Evolutionary conservation across 208 protist species (phyloP), one percentile per base, ranked within the genome.

Genomic region (Leptomonas pyrrhocoris): DNA sequence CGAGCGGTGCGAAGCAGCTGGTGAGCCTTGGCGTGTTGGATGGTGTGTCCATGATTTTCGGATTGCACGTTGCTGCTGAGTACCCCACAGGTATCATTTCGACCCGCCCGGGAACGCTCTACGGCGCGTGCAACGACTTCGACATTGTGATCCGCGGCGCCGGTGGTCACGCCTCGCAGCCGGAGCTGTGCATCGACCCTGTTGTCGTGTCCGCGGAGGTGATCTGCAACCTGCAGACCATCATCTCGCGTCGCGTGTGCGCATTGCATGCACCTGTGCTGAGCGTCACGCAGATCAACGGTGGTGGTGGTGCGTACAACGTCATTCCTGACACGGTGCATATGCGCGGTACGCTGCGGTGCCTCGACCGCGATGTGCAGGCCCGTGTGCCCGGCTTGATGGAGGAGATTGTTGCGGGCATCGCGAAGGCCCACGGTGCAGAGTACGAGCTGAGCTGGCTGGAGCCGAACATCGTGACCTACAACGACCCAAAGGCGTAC

Each of bases 391-490:
- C 27, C 18, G 15, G 28, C 8, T 13, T 18, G 58, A 42, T 45
- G 57, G 16, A 36, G 51, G 31, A 21, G 15, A 27, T 45, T 1
- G 42, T 48, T 25, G 34, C 25, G n/a, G 59, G 34, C 49, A 89
- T 66, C 86, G 74, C 68, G 11, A 80, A 75, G 49, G 86, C 85
- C 4, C 86, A 94, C 53, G 78, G 81, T 19, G 60, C 60, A 2
- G 27, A 66, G 30, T 66, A 86, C 43, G 79, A 81, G 46, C 43
- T 94, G 71, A 90, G 66, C 49, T 93, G 88, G 88, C 73, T 93
- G 65, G 84, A 86, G 74, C 88, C 88, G 23, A 92, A 93, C 62
- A 92, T 92, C 31, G 77, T 92, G 31, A 92, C 87, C n/a, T 89
- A 80, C 73, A 93, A 93, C 54, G 82, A 93, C 45, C 67, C 79